Evolutionary conservation across 805 yeast species (phyloP), one percentile per base, ranked within the genome.

Genomic region (Zygoascus biomembranicola): DNA sequence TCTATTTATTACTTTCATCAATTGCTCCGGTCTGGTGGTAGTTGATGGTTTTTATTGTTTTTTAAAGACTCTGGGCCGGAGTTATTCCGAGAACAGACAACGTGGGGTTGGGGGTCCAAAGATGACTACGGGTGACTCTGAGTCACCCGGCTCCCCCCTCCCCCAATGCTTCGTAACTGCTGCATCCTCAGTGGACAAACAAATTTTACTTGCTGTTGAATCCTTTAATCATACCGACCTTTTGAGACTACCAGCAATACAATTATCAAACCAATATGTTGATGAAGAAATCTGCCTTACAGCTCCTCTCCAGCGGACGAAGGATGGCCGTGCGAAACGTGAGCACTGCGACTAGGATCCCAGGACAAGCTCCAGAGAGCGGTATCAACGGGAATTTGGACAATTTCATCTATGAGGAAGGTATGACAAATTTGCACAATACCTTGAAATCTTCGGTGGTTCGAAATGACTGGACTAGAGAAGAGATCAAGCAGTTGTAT

Each of bases 401-500:
- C 5, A 35, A 35, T 35, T 35, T 35, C 16, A 35, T 35, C 2
- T 35, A 35, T 35, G 39, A 35, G 8, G 39, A 60, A 35, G 18
- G 45, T 18, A 42, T 42, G 20, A 42, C 16, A 2, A 18, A 18
- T 6, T 18, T 54, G 16, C 19, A 47, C 11, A 31, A 35, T 8
- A 54, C 52, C 23, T 26, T 20, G 18, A 39, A 20, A 9, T 47
- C 52, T 8, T 46, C 54, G 5, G 39, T 28, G 6, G 39, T 52
- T 32, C 44, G 61, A 35, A 56, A 37, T 32, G 47, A 57, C 37
- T 86, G 94, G 94, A 73, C 87, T 2, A 76, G 74, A 58, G 75
- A 73, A 1, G 85, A 85, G 62, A 74, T 86, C 53, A 64, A 69
- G 14, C 78, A 77, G 47, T 82, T 86, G 50, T 85, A 84, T 62